A percentile compares a stretch with the other conserved stretches of the same genome.
Conservation (phyloP, 148 eudicot species). For the Vaccinium macrocarpon region DNA sequence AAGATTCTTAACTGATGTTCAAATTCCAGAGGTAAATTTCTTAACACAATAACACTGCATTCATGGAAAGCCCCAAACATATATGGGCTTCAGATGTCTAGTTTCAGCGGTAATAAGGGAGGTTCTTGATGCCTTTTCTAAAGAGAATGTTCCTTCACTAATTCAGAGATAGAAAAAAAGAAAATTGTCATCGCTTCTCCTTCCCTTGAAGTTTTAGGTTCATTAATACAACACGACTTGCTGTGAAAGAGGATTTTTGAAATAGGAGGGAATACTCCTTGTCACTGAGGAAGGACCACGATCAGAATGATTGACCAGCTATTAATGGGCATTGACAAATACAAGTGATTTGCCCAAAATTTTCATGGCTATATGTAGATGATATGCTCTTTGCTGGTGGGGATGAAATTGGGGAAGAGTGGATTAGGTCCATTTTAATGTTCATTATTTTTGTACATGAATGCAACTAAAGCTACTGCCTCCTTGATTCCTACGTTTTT, state of each 20-base stretch:
- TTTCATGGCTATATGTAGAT: neutral
- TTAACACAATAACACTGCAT: neutral
- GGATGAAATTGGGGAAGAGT: neutral
- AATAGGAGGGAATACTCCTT: neutral
- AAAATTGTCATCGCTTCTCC: neutral
- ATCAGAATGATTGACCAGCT: neutral
- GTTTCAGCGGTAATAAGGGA: neutral
- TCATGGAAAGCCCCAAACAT: neutral
- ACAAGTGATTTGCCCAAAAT: neutral
- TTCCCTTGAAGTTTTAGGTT: neutral
- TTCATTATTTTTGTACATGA: neutral
- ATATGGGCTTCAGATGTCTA: neutral
- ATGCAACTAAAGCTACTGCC: neutral
- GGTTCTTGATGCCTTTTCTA: constrained; percentile 1
- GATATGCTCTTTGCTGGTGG: neutral
- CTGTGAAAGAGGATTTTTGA: neutral
- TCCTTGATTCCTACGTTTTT: neutral
- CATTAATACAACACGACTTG: neutral
- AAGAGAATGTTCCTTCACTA: neutral
- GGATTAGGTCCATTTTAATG: neutral
- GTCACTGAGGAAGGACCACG: neutral
- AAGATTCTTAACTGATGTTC: constrained; percentile 71
- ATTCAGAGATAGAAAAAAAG: neutral
- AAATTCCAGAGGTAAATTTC: constrained; percentile 64
- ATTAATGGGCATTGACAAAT: neutral